Base-by-base conservation (phyloP, 148 eudicot genomes). In the Cornus suecica region DNA sequence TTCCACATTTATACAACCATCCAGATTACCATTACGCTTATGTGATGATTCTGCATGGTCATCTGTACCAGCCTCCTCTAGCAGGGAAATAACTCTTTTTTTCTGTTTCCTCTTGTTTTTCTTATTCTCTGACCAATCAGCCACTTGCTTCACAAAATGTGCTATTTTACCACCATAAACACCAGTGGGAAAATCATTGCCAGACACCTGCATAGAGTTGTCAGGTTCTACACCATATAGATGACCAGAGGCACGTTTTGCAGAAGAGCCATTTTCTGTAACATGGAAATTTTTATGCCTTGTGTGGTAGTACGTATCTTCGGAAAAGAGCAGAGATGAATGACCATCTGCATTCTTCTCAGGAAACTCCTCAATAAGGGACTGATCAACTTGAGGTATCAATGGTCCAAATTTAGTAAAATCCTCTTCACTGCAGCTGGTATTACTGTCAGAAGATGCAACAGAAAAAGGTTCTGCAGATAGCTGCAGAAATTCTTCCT, bases 401-500 rank as follows among this genome's bases (percentile, higher is more conserved):
- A 64, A 73, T 65, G 79, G 75, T 45, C 71, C 74, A 77, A 56
- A 60, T 82, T 78, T 83, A 77, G 71, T 68, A 60, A 78, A 68
- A 73, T 84, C 92, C 29, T 84, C 88, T 77, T 86, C 92, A 32
- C 82, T 81, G 78, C 77, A 82, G 84, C 94, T 92, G 48, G 99
- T 89, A 82, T 86, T 78, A 79, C 97, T 95, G 74, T 92, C 97
- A 82, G 94, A 86, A 28, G 97, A 95, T 68, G 88, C 94, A 66
- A 84, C 80, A 65, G 97, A 91, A 64, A 82, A 82, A 34, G 97
- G 89, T 61, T 88, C 90, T 14, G 84, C 97, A 64, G 99, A 92
- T 52, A 88, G 82, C 83, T 92, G 94, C 75, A 89, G 79, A 80
- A 84, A 81, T 66, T 92, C 97, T 84, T 95, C 97, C 81, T 90